Base-by-base conservation (phyloP, 1,139 yeast species). In the Suhomyces choctaworum region DNA sequence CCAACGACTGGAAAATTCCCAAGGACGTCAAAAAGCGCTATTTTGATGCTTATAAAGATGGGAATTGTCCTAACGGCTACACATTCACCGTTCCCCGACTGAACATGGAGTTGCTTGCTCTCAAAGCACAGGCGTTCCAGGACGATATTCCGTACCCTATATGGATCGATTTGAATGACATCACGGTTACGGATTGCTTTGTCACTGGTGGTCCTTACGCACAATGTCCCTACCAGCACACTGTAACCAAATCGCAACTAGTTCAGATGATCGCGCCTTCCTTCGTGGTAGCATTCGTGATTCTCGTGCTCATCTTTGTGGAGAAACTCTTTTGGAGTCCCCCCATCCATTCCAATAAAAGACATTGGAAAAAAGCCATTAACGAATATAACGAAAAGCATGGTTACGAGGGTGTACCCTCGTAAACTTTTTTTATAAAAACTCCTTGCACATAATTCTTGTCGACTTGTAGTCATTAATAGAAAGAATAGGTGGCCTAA, bases 101-200 rank as follows among this genome's bases (percentile, higher is more conserved):
- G 69, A 55, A 56, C 48, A 55, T 64, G 5, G 73, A 69, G 45
- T 58, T 60, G 51, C 41, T 58, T 15, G 52, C 70, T n/a, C 45
- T 69, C 8, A 42, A 58, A 32, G 51, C 53, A 24, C 46, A 52
- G 10, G 47, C 60, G 19, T 55, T 36, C 10, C 23, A 44, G 23
- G 36, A 44, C 6, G 47, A 51, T 5, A 43, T 47, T 1, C 49
- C 43, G 5, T 58, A 46, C 15, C 72, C 75, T 0, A 67, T 82
- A 0, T 92, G 97, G 97, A 76, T 89, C 3, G 92, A 89, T 56
- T 50, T 89, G 44, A 92, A 92, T 55, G 88, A 92, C 20, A 70
- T 92, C 12, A 76, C 88, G 0, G 79, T 80, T 5, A 60, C 73
- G 12, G 74, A 79, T 36, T 90, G 98, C 55, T 90, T 94, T 89